phyloP scores from a whole-genome alignment of 1,284 basidiomycete genomes.

The Amylostereum chailletii region DNA sequence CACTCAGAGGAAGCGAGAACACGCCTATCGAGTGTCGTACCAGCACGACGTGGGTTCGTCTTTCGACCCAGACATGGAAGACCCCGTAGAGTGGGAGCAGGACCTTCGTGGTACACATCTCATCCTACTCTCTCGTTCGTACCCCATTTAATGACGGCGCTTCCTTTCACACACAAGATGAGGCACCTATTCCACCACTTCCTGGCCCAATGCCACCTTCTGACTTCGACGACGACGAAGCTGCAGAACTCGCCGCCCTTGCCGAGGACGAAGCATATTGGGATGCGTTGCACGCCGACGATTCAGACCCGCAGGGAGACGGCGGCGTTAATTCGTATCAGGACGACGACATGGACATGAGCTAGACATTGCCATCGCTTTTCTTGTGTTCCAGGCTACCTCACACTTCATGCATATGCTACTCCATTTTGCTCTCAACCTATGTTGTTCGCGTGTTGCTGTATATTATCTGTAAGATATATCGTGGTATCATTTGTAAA shows the following conservation, averaged over 20 bases:
- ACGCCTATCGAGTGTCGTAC: constrained; percentile 53
- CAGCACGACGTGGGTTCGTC: constrained; percentile 65
- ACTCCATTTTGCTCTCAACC: too few relatives aligned
- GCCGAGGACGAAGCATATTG: constrained; percentile 43
- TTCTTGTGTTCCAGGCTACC: neutral
- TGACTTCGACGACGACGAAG: constrained; percentile 21
- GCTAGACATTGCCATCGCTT: constrained; percentile 2
- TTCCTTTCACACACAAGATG: constrained; percentile 4
- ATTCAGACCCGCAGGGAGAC: too few relatives aligned
- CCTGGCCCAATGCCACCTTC: constrained; percentile 26
- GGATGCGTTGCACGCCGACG: constrained; percentile 40
- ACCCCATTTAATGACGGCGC: neutral
- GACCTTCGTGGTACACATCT: constrained; percentile 32
- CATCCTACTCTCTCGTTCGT: too few relatives aligned
- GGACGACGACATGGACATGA: constrained; percentile 17
- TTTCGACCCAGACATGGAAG: constrained; percentile 62
- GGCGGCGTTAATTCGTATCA: too few relatives aligned
- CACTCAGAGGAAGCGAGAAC: constrained; percentile 34
- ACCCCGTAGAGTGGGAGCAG: constrained; percentile 47
- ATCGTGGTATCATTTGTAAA: too few relatives aligned
- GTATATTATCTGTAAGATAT: too few relatives aligned
- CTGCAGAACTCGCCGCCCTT: constrained; percentile 51
- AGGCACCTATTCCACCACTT: constrained; percentile 13
- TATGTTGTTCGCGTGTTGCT: too few relatives aligned
- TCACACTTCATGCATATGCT: neutral